Evolutionary conservation across 75 land plant genomes (phyloP).

Genomic region (Pseudotsuga menziesii): DNA sequence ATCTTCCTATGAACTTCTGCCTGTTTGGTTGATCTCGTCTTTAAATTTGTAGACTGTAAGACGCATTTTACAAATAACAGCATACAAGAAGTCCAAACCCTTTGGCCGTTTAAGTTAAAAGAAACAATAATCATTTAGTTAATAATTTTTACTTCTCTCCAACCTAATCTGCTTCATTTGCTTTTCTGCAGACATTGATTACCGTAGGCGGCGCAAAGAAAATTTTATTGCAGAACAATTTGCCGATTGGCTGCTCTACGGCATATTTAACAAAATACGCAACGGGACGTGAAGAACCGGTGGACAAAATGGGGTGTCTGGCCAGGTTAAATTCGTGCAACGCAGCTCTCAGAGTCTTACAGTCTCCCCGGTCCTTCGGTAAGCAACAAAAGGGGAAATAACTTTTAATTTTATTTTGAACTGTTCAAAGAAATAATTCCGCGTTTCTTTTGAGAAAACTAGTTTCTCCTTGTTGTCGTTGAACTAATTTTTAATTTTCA

Average conservation of each 20-base stretch:
- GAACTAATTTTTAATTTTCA: no score
- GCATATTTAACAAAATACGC: not conserved
- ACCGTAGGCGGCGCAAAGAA: not conserved
- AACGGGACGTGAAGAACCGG: no score
- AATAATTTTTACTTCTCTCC: no score
- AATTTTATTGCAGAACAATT: not conserved
- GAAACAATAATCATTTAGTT: no score
- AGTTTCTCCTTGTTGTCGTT: no score
- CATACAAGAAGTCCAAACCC: constrained; percentile 1
- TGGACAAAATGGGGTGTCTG: constrained; percentile 2
- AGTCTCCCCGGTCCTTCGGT: not conserved
- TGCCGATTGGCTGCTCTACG: constrained; percentile 3
- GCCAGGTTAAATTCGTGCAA: not conserved
- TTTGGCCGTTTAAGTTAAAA: not conserved
- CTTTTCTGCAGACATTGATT: no score
- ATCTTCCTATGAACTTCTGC: no score
- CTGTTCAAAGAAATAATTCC: no score
- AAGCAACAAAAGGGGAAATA: not conserved
- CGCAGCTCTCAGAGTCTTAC: not conserved
- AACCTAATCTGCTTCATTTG: no score
- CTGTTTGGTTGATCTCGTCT: no score
- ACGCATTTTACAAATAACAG: not conserved
- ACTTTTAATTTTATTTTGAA: no score
- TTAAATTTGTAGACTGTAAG: constrained; percentile 3
- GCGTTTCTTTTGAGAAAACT: no score